A percentile compares a stretch with the other conserved stretches of the same genome.
phyloP scores from a whole-genome alignment of 2,329 filamentous ascomycete genomes.

The Pseudocercospora macadamiae region DNA sequence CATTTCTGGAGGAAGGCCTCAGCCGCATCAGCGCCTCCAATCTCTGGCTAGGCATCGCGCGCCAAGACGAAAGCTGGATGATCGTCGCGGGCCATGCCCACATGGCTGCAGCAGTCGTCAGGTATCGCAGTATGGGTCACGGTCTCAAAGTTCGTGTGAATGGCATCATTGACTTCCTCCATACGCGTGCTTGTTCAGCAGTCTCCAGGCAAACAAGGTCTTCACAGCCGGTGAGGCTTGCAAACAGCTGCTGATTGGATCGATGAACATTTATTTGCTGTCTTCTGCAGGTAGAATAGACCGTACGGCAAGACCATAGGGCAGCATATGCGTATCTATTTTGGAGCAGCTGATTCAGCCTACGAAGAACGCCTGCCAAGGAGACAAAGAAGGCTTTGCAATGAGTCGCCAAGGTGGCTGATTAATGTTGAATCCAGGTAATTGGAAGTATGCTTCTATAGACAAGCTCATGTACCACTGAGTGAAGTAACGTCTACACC shows the following conservation, averaged over 20 bases:
- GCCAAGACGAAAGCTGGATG: neutral
- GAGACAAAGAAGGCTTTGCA: neutral
- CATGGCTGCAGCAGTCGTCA: neutral
- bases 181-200: no score
- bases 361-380: neutral
- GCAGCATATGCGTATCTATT: neutral
- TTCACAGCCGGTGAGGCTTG: no score
- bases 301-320: neutral
- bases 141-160: no score
- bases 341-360: neutral
- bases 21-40: conserved; percentile 3
- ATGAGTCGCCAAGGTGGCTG: neutral
- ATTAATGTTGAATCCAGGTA: neutral
- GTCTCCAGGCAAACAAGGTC: neutral
- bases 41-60: neutral
- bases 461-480: no score
- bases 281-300: neutral
- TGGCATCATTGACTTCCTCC: no score
- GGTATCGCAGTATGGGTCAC: neutral
- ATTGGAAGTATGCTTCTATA: neutral
- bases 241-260: neutral
- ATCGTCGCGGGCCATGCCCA: neutral
- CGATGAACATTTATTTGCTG: neutral
- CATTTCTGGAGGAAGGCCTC: neutral
- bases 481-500: no score